A percentile compares a stretch with the other conserved stretches of the same genome.
phyloP scores from a whole-genome alignment of 108 stramenopile species.

The Schizochytrium sp. region DNA sequence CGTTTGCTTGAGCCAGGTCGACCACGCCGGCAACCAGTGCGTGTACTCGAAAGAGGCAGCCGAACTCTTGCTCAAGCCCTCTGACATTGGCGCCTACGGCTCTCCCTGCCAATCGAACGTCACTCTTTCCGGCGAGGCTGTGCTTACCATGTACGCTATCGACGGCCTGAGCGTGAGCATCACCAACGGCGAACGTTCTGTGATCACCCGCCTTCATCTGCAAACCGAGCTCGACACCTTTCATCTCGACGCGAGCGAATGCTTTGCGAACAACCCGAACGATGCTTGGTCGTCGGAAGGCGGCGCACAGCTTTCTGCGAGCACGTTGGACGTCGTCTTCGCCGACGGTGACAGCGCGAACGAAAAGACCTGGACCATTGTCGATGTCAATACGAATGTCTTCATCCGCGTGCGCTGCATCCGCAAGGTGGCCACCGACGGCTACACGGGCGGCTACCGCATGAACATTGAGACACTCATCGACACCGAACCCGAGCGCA shows the following conservation, averaged over 20 bases:
- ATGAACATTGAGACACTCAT: not conserved
- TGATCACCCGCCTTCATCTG: not conserved
- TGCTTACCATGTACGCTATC: not conserved
- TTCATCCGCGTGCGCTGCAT: not conserved
- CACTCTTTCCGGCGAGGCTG: not conserved
- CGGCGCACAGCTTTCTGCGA: not conserved
- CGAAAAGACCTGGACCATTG: not conserved
- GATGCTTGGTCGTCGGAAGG: not conserved
- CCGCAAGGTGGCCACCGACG: not conserved
- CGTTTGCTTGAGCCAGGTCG: not conserved
- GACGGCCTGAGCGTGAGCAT: not conserved
- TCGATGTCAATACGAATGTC: not conserved
- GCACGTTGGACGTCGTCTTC: not conserved
- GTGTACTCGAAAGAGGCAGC: not conserved
- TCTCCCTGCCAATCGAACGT: conserved; percentile 1
- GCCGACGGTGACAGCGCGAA: not conserved
- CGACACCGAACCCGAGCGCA: not conserved
- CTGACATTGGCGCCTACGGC: conserved; percentile 10
- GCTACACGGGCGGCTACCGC: conserved; percentile 1
- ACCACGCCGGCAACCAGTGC: conserved; percentile 11
- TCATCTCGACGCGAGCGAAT: not conserved
- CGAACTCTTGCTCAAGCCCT: not conserved
- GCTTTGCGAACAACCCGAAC: not conserved
- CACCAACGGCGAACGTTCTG: not conserved
- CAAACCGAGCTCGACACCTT: not conserved